Base-by-base conservation (phyloP, 306 rosid species). In the Gynostemma pentaphyllum region DNA sequence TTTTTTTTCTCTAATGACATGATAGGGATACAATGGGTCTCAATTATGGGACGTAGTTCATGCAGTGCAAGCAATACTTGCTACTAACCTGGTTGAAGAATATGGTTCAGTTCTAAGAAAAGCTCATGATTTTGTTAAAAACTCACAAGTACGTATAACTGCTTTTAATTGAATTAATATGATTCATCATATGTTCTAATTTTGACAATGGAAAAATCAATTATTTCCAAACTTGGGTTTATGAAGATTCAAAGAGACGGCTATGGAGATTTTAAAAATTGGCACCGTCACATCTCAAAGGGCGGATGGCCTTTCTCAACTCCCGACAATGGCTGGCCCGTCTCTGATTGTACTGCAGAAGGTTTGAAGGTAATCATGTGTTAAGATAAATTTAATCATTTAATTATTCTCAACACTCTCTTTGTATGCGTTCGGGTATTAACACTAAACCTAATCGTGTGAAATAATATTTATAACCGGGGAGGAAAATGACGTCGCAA, bases 241-340 rank as follows among this genome's bases (percentile, higher is more conserved):
- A 5, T 11, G 26, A 46, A 86, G 90, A 64, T 81, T 16, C 72
- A 34, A 60, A 59, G 5, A 71, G 66, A 85, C 28, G 76, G 80
- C 59, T 50, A 41, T 30, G 83, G 78, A 9, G 42, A 85, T 64
- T 62, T 32, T n/a, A 78, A 72, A 47, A 0, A 68, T 9, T 80
- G 88, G 88, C 78, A 78, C 46, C 86, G 96, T 18, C 95, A 83
- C 70, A 76, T 74, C 29, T 60, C 79, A 0, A 89, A 82, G 72
- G 96, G 95, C 15, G 95, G 88, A 32, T 89, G 90, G 88, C 75
- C 88, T 59, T 85, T 89, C 80, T 86, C 96, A 19, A 89, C 85
- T 70, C 45, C 68, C 2, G 96, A 89, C 64, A 74, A 86, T 45
- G 87, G 82, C 22, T 89, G 96, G 96, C 64, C 75, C 29, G 85